Base-by-base conservation (phyloP, 805 yeast species). In the Candida khao-thaluensis region DNA sequence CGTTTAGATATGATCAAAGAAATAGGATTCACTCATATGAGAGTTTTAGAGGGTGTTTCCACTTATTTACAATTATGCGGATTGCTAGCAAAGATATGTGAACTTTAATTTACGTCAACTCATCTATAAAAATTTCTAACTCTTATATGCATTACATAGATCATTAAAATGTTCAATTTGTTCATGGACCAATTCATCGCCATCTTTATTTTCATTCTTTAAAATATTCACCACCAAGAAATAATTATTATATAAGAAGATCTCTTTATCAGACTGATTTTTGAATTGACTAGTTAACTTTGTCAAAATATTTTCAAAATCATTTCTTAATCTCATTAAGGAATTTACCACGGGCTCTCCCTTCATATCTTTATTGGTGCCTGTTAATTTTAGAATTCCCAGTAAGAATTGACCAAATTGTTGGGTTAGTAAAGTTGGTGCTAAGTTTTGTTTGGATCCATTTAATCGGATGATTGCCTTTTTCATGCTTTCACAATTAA, bases 1-100 rank as follows among this genome's bases (percentile, higher is more conserved):
- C 67, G 95, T 47, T 68, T 93, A 44, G 91, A 84, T 43, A 75
- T 84, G 56, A 82, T 93, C 48, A 81, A 81, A 55, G 89, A 85
- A 51, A 87, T 93, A 31, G 99, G 99, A 4, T 79, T 85, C 46
- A 78, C 88, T 1, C 99, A 93, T 57, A 82, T 93, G 90, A 71
- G 96, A 45, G 82, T 93, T 2, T 67, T 93, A 35, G 98, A 93
- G 62, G 99, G 99, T 47, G 95, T 93, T 3, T 79, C 88, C 8
- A 81, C 95, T 0, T 84, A 84, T 57, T 65, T 93, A 43, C 99
- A 93, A 56, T 62, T 93, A 45, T 82, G 88, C 35, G 95, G 96
- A 5, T 71, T 93, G 67, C 64, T 88, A 32, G 83, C 95, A 15
- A 82, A 72, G 51, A 60, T 76, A 17, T 59, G 69, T 44, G 66